Percentiles rank a stretch among this genome's conserved stretches.
Conservation (phyloP, 768 basidiomycete genomes). For the Phylloporus arenicola region DNA sequence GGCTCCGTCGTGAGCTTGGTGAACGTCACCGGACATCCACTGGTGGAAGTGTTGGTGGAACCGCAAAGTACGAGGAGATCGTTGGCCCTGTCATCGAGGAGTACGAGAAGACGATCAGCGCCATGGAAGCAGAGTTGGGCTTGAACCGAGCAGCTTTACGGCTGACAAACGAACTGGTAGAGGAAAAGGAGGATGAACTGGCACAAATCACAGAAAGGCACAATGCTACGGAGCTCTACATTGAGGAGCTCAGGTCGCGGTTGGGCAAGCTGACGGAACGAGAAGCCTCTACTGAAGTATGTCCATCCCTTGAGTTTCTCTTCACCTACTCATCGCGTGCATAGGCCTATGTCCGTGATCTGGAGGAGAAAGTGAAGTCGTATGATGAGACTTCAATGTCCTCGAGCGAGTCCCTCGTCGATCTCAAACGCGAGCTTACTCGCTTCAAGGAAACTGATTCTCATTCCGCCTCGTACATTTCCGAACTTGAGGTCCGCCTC, state of each 20-base stretch:
- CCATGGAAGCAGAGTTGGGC: constrained; percentile 89
- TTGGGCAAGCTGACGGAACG: constrained; percentile 81
- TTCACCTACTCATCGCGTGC: background rate
- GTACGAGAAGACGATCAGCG: constrained; percentile 94
- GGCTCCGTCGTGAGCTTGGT: constrained; percentile 72
- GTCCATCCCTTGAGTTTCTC: constrained; percentile 13
- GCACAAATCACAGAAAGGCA: constrained; percentile 61
- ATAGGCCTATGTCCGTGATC: constrained; percentile 87
- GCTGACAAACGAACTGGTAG: constrained; percentile 88
- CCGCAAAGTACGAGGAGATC: constrained; percentile 82
- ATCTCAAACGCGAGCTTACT: constrained; percentile 78
- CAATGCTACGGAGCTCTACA: constrained; percentile 75
- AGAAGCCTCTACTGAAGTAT: constrained; percentile 87
- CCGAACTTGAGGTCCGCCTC: constrained; percentile 80
- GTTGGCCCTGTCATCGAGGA: constrained; percentile 98
- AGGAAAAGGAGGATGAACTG: constrained; percentile 85
- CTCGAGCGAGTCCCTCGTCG: constrained; percentile 73
- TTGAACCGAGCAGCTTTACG: constrained; percentile 82
- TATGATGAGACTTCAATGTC: constrained; percentile 75
- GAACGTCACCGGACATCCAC: constrained; percentile 58
- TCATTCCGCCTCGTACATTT: constrained; percentile 72
- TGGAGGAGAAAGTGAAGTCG: constrained; percentile 86
- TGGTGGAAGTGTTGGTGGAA: constrained; percentile 60
- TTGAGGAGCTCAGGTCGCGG: constrained; percentile 78
- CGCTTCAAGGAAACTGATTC: constrained; percentile 73